Evolutionary conservation across 345 rosid genomes (phyloP), one percentile per base, ranked within the genome.

Genomic region (Eutrema heterophyllum): DNA sequence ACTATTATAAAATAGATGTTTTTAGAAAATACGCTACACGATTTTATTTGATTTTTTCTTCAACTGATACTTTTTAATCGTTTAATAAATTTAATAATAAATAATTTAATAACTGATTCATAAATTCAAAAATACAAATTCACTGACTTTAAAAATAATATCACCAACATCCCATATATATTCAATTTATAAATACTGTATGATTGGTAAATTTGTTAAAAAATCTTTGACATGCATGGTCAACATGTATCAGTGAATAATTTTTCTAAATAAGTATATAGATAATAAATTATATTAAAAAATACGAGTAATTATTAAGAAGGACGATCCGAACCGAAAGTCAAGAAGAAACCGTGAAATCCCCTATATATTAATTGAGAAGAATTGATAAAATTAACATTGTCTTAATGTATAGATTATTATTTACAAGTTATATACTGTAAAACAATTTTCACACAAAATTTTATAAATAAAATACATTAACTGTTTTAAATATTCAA

Each of bases 271-370:
- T 1, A 58, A 29, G 56, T 3, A 26, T 26, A 26, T 2, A 36
- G 6, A 35, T 51, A 44, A 64, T 2, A 39, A 66, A 36, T 1
- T 27, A 60, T 9, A 29, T 63, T 9, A 46, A 30, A 33, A 46
- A n/a, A n/a, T n/a, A n/a, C n/a, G n/a, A 38, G n/a, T 56, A 64
- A 54, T 67, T 14, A 58, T n/a, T n/a, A n/a, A 48, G 78, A 75
- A 80, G 64, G 78, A 87, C 61, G 67, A 76, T 76, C 81, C 85
- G 86, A 85, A 85, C 62, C 24, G 75, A 80, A 64, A 85, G 91
- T 87, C 85, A 85, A 87, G n/a, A 79, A 80, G 67, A 48, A 64
- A 84, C 85, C 85, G 83, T 81, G 86, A 83, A 76, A n/a, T n/a
- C n/a, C n/a, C n/a, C n/a, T n/a, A n/a, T n/a, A n/a, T n/a, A n/a